Conservation (phyloP, 1,284 basidiomycete species). For the Tylopilus orsonianus region DNA sequence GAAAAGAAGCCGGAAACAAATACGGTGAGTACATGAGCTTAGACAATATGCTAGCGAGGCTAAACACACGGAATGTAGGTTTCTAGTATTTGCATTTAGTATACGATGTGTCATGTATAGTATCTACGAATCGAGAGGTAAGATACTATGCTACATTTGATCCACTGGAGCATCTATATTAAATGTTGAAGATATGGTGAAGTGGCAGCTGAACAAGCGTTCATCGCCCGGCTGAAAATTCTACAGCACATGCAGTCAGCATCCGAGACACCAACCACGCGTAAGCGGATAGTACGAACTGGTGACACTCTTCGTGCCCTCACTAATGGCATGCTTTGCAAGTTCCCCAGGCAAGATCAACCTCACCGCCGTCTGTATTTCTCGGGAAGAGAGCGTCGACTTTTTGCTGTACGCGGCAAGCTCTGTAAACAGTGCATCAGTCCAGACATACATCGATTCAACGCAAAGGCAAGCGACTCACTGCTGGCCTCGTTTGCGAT, state of each 20-base stretch:
- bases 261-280: background rate
- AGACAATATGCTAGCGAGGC: background rate
- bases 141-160: slow-evolving; percentile 28
- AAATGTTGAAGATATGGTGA: background rate
- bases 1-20: slow-evolving; percentile 85
- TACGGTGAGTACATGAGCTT: slow-evolving; percentile 53
- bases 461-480: slow-evolving; percentile 10
- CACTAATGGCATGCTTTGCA: slow-evolving; percentile 59
- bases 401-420: slow-evolving; percentile 77
- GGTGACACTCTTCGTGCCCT: slow-evolving; percentile 58
- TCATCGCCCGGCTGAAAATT: slow-evolving; percentile 36
- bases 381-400: slow-evolving; percentile 76
- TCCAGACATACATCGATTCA: no score
- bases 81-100: slow-evolving; percentile 21
- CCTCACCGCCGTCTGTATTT: slow-evolving; percentile 78
- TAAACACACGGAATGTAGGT: slow-evolving; percentile 33
- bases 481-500: slow-evolving; percentile 76
- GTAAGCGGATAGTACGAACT: slow-evolving; percentile 29
- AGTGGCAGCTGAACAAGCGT: background rate
- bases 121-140: slow-evolving; percentile 15
- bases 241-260: slow-evolving; percentile 20
- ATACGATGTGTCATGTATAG: slow-evolving; percentile 9
- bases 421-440: slow-evolving; percentile 39
- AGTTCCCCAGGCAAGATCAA: slow-evolving; percentile 75
- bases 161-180: background rate